Percentiles rank a stretch among this genome's conserved stretches.
phyloP scores from a whole-genome alignment of 108 stramenopile genomes.

The Discostella pseudostelligera region DNA sequence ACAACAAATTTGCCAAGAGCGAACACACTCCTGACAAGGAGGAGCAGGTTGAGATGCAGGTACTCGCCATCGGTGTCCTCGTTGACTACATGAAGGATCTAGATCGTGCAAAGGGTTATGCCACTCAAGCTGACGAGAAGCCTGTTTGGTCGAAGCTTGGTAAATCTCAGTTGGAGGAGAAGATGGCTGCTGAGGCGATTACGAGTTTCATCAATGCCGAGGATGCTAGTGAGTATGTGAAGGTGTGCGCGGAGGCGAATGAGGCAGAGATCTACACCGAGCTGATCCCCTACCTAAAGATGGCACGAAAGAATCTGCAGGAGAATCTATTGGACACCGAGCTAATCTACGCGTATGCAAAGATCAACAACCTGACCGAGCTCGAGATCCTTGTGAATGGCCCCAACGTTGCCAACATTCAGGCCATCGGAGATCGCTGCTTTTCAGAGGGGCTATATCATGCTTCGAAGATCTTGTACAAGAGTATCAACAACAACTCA shows the following conservation, averaged over 20 bases:
- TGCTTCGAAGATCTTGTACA: constrained; percentile 96
- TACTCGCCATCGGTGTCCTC: constrained; percentile 95
- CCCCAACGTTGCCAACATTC: constrained; percentile 99
- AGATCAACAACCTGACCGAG: constrained; percentile 94
- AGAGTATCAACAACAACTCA: constrained; percentile 99
- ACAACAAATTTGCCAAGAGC: constrained; percentile 96
- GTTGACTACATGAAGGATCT: constrained; percentile 97
- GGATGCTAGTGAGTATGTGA: constrained; percentile 93
- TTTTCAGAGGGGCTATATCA: constrained; percentile 96
- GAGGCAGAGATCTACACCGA: constrained; percentile 91
- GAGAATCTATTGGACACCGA: constrained; percentile 98
- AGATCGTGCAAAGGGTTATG: constrained; percentile 97
- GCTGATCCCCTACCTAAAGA: constrained; percentile 96
- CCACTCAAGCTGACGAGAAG: constrained; percentile 93
- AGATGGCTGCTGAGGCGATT: constrained; percentile 95
- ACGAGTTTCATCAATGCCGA: constrained; percentile 97
- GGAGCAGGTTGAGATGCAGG: constrained; percentile 91
- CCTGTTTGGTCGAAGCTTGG: constrained; percentile 99
- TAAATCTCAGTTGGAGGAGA: constrained; percentile 96
- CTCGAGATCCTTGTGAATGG: constrained; percentile 96
- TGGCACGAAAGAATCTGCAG: constrained; percentile 98
- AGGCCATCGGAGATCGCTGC: constrained; percentile 93
- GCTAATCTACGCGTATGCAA: constrained; percentile 97
- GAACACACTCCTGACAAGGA: constrained; percentile 89
- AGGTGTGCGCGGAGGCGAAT: constrained; percentile 94